Evolutionary conservation across 352 stramenopile species (phyloP).

Genomic region (Hyaloperonospora brassicae): DNA sequence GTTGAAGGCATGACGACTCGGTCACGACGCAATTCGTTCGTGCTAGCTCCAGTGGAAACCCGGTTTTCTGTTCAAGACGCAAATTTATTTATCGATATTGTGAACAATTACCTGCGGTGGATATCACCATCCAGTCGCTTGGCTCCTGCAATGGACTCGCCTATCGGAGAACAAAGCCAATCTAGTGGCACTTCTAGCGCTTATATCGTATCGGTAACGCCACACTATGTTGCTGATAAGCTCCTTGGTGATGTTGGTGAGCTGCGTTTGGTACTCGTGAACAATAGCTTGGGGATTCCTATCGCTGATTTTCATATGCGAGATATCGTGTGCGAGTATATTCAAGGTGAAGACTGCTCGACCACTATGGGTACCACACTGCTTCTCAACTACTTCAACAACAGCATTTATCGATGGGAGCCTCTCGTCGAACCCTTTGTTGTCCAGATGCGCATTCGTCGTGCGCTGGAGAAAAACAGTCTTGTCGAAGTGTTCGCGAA

Average conservation of each 20-base stretch:
- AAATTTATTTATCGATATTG: conserved; percentile 75
- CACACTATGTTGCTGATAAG: conserved; percentile 60
- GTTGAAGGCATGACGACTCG: conserved; percentile 48
- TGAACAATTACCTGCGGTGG: conserved; percentile 77
- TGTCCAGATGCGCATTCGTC: conserved; percentile 65
- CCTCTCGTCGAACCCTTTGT: conserved; percentile 80
- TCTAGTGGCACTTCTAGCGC: conserved; percentile 6
- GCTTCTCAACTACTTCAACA: conserved; percentile 87
- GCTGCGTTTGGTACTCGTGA: conserved; percentile 77
- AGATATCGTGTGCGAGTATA: conserved; percentile 85
- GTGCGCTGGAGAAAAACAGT: conserved; percentile 60
- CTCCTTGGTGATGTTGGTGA: conserved; percentile 80
- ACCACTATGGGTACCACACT: conserved; percentile 70
- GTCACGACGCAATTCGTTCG: conserved; percentile 66
- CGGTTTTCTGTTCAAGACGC: conserved; percentile 83
- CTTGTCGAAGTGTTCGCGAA: conserved; percentile 75
- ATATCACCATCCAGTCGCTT: conserved; percentile 24
- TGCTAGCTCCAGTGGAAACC: conserved; percentile 72
- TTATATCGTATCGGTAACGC: background rate
- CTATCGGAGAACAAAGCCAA: conserved; percentile 2
- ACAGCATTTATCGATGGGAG: conserved; percentile 87
- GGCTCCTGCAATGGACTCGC: conserved; percentile 5
- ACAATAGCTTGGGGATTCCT: conserved; percentile 83
- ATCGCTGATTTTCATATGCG: conserved; percentile 82
- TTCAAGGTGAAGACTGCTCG: conserved; percentile 77